Conservation (phyloP, 106 monocot species). For the Chionographis japonica region DNA sequence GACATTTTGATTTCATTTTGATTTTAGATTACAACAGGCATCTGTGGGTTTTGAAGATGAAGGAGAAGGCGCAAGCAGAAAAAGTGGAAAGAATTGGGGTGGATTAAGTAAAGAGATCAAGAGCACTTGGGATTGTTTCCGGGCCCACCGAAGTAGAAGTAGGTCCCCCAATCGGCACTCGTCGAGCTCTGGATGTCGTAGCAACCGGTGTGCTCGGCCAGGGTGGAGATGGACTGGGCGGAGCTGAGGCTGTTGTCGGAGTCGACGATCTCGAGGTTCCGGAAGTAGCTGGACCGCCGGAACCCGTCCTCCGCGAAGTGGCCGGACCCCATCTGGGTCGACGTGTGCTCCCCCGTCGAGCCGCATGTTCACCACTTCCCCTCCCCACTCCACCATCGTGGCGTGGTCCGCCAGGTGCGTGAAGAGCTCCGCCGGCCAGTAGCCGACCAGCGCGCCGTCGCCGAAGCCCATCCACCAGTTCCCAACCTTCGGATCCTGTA, state of each 20-base stretch:
- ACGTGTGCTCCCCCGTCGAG: constrained; percentile 60
- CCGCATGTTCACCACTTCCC: constrained; percentile 84
- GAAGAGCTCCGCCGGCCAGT: constrained; percentile 98
- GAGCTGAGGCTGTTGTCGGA: constrained; percentile 78
- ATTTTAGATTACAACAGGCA: too few relatives aligned
- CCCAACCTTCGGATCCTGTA: constrained; percentile 77
- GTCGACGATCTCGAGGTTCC: constrained; percentile 87
- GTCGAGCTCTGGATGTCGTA: constrained; percentile 73
- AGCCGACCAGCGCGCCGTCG: constrained; percentile 67
- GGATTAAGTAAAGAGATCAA: constrained; percentile 6
- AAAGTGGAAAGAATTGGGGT: neutral
- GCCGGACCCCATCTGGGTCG: constrained; percentile 95
- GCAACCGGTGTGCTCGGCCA: constrained; percentile 82
- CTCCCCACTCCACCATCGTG: constrained; percentile 96
- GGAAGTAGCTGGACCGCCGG: constrained; percentile 71
- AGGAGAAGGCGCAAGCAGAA: too few relatives aligned
- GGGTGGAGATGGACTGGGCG: constrained; percentile 45
- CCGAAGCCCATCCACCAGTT: constrained; percentile 99
- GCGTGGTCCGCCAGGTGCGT: constrained; percentile 86
- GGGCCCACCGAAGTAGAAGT: constrained; percentile 95
- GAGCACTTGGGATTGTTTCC: constrained; percentile 73
- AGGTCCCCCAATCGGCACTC: constrained; percentile 67
- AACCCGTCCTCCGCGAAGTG: constrained; percentile 79
- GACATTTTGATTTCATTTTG: neutral
- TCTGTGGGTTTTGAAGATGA: too few relatives aligned